Conservation (phyloP, 805 yeast species). For the Myxozyma melibiosi region DNA sequence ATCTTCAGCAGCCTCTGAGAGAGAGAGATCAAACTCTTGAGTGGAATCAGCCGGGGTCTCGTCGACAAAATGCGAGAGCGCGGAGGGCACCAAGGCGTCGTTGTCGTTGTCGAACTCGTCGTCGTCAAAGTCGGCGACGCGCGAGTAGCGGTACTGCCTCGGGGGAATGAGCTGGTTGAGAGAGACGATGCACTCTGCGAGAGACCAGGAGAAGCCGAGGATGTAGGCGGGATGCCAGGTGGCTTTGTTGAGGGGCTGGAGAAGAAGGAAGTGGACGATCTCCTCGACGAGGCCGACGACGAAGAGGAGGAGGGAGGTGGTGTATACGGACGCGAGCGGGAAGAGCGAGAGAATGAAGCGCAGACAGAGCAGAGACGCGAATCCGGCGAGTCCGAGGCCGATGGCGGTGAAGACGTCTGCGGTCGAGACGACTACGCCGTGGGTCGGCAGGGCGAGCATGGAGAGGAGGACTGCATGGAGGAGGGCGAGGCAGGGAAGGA, state of each 20-base stretch:
- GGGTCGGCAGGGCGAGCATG: conserved; percentile 24
- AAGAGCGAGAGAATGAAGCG: conserved; percentile 28
- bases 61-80: conserved; percentile 11
- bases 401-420: conserved; percentile 14
- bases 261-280: conserved; percentile 18
- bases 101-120: conserved; percentile 11
- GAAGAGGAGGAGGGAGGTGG: conserved; percentile 26
- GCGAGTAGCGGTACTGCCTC: conserved; percentile 21
- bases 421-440: conserved; percentile 15
- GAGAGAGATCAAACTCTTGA: conserved; percentile 24
- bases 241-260: conserved; percentile 15
- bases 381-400: conserved; percentile 26
- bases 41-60: conserved; percentile 6
- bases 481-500: conserved; percentile 23
- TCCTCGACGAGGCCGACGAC: conserved; percentile 29
- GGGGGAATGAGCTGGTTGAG: conserved; percentile 29
- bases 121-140: conserved; percentile 9
- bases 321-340: conserved; percentile 26
- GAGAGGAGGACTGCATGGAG: conserved; percentile 21
- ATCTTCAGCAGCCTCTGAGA: conserved; percentile 5
- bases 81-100: conserved; percentile 13
- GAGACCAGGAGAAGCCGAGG: conserved; percentile 28
- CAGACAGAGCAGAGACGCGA: conserved; percentile 17
- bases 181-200: conserved; percentile 28
- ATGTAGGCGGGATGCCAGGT: conserved; percentile 28